Evolutionary conservation across 1,284 basidiomycete species (phyloP).

Genomic region (Austroboletus novae-zelandiae): DNA sequence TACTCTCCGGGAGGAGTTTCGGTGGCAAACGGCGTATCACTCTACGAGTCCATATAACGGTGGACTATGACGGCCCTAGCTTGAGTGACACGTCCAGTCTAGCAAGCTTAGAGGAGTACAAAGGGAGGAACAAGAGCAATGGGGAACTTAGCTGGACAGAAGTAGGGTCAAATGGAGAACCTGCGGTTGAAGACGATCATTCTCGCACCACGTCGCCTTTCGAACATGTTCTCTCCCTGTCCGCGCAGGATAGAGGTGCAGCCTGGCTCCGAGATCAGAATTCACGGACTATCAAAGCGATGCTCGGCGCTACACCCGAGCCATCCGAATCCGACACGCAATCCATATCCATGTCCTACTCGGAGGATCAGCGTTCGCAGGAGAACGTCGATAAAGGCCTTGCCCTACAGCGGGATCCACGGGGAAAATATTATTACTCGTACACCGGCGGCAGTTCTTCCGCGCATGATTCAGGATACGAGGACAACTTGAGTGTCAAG

Average conservation of each 20-base stretch:
- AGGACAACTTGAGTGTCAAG: conserved; percentile 41
- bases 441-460: conserved; percentile 57
- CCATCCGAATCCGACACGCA: conserved; percentile 55
- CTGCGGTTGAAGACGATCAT: conserved; percentile 54
- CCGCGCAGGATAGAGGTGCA: conserved; percentile 62
- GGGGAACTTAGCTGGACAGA: conserved; percentile 59
- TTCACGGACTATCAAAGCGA: conserved; percentile 55
- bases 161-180: conserved; percentile 36
- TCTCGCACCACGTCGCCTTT: conserved; percentile 35
- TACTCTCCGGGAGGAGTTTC: conserved; percentile 69
- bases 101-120: conserved; percentile 72
- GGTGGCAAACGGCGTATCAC: conserved; percentile 70
- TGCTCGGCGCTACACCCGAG: conserved; percentile 58
- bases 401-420: conserved; percentile 59
- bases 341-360: conserved; percentile 39
- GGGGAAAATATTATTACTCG: conserved; percentile 73
- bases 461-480: conserved; percentile 50
- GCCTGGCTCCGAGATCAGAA: conserved; percentile 85
- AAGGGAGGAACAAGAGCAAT: conserved; percentile 54
- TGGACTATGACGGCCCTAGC: conserved; percentile 90
- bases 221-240: conserved; percentile 42
- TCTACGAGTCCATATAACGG: conserved; percentile 68
- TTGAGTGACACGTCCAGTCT: conserved; percentile 84
- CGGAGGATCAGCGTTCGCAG: conserved; percentile 33
- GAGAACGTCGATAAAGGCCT: conserved; percentile 54